phyloP scores from a whole-genome alignment of 768 basidiomycete species.

The Pleurotus platypus region DNA sequence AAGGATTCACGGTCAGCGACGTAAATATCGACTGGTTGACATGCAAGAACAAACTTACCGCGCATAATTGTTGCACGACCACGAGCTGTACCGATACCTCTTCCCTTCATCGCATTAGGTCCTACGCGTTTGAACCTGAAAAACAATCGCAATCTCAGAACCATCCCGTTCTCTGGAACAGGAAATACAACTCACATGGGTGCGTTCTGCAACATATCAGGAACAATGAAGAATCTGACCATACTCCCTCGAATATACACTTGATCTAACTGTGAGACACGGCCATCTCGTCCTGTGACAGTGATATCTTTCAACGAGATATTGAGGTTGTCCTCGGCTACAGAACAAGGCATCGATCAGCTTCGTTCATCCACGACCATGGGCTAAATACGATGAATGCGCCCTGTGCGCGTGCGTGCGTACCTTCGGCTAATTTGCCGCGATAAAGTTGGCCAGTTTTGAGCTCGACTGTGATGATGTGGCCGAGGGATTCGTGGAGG shows the following conservation, averaged over 20 bases:
- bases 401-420: conserved; percentile 15
- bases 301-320: conserved; percentile 96
- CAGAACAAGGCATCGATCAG: conserved; percentile 14
- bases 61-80: conserved; percentile 98
- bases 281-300: conserved; percentile 95
- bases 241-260: conserved; percentile 99
- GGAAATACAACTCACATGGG: conserved; percentile 73
- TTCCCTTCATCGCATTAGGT: conserved; percentile 96
- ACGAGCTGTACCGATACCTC: conserved; percentile 98
- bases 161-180: background rate
- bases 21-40: conserved; percentile 10
- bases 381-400: background rate
- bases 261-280: conserved; percentile 97
- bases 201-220: conserved; percentile 98
- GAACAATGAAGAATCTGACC: conserved; percentile 98
- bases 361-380: background rate
- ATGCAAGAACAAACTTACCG: conserved; percentile 43
- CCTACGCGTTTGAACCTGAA: conserved; percentile 97
- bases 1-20: conserved; percentile 15
- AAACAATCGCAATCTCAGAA: background rate
- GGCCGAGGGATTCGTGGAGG: conserved; percentile 93
- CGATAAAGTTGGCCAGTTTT: conserved; percentile 97
- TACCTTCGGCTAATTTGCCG: conserved; percentile 96
- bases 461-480: conserved; percentile 95
- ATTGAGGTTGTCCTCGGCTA: conserved; percentile 98